Evolutionary conservation across 139 green algal genomes (phyloP), one percentile per base, ranked within the genome.

Genomic region (Tetraselmis chui): DNA sequence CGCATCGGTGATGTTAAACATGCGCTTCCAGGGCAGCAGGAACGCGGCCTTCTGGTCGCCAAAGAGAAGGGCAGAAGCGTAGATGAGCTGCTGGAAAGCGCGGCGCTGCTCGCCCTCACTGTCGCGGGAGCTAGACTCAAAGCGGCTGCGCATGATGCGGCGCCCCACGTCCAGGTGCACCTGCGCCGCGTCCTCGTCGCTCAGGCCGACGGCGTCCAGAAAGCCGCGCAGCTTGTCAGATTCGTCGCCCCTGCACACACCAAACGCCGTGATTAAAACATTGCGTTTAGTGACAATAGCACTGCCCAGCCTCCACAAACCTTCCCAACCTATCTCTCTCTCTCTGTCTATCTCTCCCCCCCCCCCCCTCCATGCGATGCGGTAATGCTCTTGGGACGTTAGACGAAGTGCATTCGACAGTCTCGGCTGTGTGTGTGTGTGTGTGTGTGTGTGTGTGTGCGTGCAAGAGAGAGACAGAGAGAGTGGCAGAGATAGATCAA

Each of bases 41-140:
- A 98, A 98, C 1, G 91, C 89, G 0, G 94, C 31, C 59, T 84
- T 80, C 76, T 92, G 88, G 80, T 95, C 94, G 26, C 93, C 94
- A 89, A 96, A 97, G 32, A 97, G 91, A 22, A 95, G 82, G 31
- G 89, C 87, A 31, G 91, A 97, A 22, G 99, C 87, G 84, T 98
- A 99, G 78, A 99, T 94, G 30, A 99, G 92, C 87, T 97, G 96
- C 90, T 98, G 94, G 87, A 99, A 98, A 59, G 92, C 90, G 82
- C 90, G 89, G 75, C 86, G 86, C 86, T 93, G 88, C 86, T 96
- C 91, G 77, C 92, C 87, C 82, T 93, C 87, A 29, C 84, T 83
- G 24, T 85, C 82, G 32, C 87, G 84, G 79, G 59, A 87, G 1
- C 87, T 84, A 23, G 89, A 78, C 87, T 97, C 94, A 30, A 95